These are phyloP conservation scores for Golubevia pallescens DNA, from an alignment of 1,284 basidiomycete genomes.

Conservation along the genomic window DNA sequence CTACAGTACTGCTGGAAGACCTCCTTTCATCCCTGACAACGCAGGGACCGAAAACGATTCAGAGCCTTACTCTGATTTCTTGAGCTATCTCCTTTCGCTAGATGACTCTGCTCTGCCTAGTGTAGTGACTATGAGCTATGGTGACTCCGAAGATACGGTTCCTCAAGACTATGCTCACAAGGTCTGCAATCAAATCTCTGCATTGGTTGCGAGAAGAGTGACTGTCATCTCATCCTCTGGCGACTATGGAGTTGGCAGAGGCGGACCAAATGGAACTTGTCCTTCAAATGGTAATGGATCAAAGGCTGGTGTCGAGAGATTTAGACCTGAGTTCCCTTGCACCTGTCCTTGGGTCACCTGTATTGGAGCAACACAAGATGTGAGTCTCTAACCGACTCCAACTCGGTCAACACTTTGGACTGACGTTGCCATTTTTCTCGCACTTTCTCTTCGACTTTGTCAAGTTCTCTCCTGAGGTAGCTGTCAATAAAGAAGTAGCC, in stretches of 20 bases:
- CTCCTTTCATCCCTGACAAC: conserved; percentile 38
- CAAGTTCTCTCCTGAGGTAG: not conserved
- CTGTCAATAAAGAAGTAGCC: not conserved
- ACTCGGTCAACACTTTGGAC: too few species aligned
- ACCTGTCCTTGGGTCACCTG: conserved; percentile 43
- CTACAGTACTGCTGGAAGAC: conserved; percentile 25
- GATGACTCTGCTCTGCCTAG: conserved; percentile 27
- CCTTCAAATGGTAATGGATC: not conserved
- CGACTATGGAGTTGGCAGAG: conserved; percentile 44
- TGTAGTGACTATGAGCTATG: conserved; percentile 35
- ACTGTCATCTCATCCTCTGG: conserved; percentile 41
- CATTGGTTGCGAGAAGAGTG: conserved; percentile 36
- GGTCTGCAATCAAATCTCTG: conserved; percentile 47
- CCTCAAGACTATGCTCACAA: conserved; percentile 39
- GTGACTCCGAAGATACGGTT: conserved; percentile 54
- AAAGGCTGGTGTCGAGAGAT: conserved; percentile 7
- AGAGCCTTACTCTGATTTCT: conserved; percentile 48
- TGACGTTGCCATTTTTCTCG: too few species aligned
- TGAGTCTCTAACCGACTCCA: too few species aligned
- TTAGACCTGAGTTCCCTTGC: conserved; percentile 48
- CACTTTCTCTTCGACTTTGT: too few species aligned
- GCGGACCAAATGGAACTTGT: conserved; percentile 8
- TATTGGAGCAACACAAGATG: conserved; percentile 43
- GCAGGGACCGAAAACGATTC: conserved; percentile 44
- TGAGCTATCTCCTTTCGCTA: conserved; percentile 41